Evolutionary conservation across 2,329 filamentous ascomycete genomes (phyloP).

Genomic region (Paradendryphiella salina): DNA sequence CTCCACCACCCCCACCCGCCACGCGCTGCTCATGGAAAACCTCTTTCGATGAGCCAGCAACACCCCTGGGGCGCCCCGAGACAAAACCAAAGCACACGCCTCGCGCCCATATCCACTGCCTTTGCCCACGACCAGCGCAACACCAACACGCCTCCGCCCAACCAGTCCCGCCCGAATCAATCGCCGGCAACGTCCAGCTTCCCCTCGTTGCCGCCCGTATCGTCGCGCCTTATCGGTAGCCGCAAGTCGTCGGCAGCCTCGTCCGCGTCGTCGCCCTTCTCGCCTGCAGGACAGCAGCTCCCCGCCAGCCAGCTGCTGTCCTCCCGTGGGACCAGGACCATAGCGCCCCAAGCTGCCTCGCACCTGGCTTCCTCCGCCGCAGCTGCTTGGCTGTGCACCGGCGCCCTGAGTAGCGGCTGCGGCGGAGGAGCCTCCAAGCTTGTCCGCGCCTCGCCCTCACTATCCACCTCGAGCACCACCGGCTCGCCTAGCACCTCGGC

Average conservation of each 20-base stretch:
- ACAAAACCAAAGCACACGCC: constrained; percentile 59
- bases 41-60: constrained; percentile 56
- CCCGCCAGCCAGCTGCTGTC: constrained; percentile 58
- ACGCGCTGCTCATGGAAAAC: constrained; percentile 48
- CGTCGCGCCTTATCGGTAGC: constrained; percentile 55
- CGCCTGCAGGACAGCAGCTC: constrained; percentile 60
- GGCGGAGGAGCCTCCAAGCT: constrained; percentile 61
- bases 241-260: constrained; percentile 59
- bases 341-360: constrained; percentile 58
- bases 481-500: constrained; percentile 57
- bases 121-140: constrained; percentile 51
- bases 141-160: constrained; percentile 50
- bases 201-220: constrained; percentile 56
- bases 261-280: constrained; percentile 59
- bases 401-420: constrained; percentile 59
- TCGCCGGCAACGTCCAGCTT: constrained; percentile 58
- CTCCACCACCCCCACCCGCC: constrained; percentile 26
- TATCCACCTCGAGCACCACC: constrained; percentile 52
- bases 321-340: constrained; percentile 60
- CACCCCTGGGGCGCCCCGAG: constrained; percentile 61
- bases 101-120: constrained; percentile 60
- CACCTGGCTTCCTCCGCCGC: constrained; percentile 61
- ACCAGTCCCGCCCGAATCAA: constrained; percentile 55
- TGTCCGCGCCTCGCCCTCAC: constrained; percentile 63
- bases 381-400: constrained; percentile 54